Evolutionary conservation across 306 rosid species (phyloP), one percentile per base, ranked within the genome.

Genomic region (Ziziphus jujuba): DNA sequence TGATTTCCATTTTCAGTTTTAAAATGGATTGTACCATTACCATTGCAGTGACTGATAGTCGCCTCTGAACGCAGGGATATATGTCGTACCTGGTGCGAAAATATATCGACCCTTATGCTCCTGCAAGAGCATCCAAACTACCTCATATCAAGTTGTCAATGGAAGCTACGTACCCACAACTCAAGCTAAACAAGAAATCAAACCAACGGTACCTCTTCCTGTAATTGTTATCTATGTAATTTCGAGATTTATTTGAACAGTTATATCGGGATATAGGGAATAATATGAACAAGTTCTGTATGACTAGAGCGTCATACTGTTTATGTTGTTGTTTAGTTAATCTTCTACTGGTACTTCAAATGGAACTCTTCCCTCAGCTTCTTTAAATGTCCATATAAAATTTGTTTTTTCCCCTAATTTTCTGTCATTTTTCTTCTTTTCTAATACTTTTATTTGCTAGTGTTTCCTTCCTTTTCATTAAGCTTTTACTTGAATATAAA

Each of bases 141-240:
- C 49, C 47, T 75, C 96, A 5, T 93, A 88, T 63, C 87, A 90
- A 78, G 85, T 80, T 77, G 85, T 91, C 59, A 85, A 83, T 51
- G 95, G 87, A 68, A 93, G 98, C 82, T 90, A 87, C 50, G 77
- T 84, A 59, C 91, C 91, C 51, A 55, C 78, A 35, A 20, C 67
- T 19, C 72, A 73, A 61, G 43, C 67, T 34, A 73, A 77, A 66
- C 61, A 45, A 56, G 90, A 75, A 61, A 88, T 60, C 36, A 79
- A 77, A 43, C 45, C 50, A 5, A 61, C 79, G 87, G 97, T 90
- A 81, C 68, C 22, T 36, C 43, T 47, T 49, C 14, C 25, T 60
- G 22, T 34, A 21, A 15, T 23, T 54, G 5, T 43, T 57, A 16
- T 74, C 19, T 9, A 22, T 49, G 49, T 63, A 49, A 33, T 14